Evolutionary conservation across 371 early-diverging fungal genomes (phyloP), one percentile per base, ranked within the genome.

Genomic region (Syncephalastrum monosporum): DNA sequence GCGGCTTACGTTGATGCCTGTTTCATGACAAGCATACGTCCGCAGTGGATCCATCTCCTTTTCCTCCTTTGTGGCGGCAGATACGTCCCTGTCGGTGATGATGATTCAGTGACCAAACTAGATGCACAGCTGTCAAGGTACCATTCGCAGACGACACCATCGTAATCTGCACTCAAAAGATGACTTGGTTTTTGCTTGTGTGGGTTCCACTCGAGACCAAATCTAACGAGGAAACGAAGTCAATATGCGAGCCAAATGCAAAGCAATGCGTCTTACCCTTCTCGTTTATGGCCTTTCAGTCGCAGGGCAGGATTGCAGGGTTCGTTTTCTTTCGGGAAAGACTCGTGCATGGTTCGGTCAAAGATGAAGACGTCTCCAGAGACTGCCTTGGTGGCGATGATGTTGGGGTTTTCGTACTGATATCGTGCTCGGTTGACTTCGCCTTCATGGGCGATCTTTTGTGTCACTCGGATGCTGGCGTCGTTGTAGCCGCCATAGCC

Each of bases 341-440:
- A 83, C 45, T 91, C 82, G 71, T 95, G 95, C 54, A 87, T 87
- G 21, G 98, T 95, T 51, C 95, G 88, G 74, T 99, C 99, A 81
- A 96, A 99, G 42, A 99, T 80, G 64, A 88, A 91, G 45, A 99
- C 92, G 25, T 95, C 93, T 12, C 95, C 95, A 33, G 77, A 71
- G 33, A 90, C 88, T 23, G 96, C 90, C 67, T 95, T 91, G 5
- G 97, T 98, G 10, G 98, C 99, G 62, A 99, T 93, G 19, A 99
- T 79, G 69, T 95, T 87, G 12, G 91, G 90, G 64, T 97, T 92
- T 56, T 82, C 82, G 50, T 96, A 97, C 90, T 94, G 95, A 69
- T 94, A 95, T 42, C 96, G 88, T 21, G 96, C 96, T 52, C 95
- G 77, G 74, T 96, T 97, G 60, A 96, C 92, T 79, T 97, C 98